Conservation (phyloP, 2,329 filamentous ascomycete genomes). For the Penicillium freii region DNA sequence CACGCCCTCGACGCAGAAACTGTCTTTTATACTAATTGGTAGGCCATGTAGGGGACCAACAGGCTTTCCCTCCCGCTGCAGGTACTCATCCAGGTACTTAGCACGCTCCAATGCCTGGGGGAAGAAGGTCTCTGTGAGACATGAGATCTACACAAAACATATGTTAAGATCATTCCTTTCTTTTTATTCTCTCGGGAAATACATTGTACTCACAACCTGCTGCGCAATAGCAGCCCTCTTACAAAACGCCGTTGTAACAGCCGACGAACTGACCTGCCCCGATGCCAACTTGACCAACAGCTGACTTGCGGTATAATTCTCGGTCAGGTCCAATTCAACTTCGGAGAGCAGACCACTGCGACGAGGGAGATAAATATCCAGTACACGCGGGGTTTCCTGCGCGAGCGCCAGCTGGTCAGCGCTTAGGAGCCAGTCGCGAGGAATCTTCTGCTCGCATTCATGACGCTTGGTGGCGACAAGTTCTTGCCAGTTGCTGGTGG, state of each 20-base stretch:
- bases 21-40: conserved; percentile 40
- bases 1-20: conserved; percentile 24
- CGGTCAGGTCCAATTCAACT: conserved; percentile 51
- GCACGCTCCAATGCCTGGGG: conserved; percentile 37
- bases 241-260: conserved; percentile 38
- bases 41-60: conserved; percentile 42
- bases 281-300: conserved; percentile 21
- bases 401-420: conserved; percentile 5
- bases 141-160: conserved; percentile 24
- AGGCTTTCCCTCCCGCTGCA: conserved; percentile 27
- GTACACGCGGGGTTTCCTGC: conserved; percentile 7
- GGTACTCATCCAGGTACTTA: conserved; percentile 36
- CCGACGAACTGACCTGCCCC: conserved; percentile 21
- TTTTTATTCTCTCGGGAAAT: background rate
- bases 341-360: conserved; percentile 46
- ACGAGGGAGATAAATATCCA: conserved; percentile 23
- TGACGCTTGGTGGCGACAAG: conserved; percentile 28
- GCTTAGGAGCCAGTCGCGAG: conserved; percentile 34
- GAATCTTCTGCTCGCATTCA: conserved; percentile 33
- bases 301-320: conserved; percentile 23
- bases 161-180: background rate
- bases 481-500: conserved; percentile 18
- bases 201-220: conserved; percentile 27
- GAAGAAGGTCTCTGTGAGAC: conserved; percentile 42
- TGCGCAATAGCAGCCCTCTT: conserved; percentile 42